These are phyloP conservation scores for Venturia pyrina DNA, from an alignment of 2,329 filamentous ascomycete species.

Conservation along the genomic window DNA sequence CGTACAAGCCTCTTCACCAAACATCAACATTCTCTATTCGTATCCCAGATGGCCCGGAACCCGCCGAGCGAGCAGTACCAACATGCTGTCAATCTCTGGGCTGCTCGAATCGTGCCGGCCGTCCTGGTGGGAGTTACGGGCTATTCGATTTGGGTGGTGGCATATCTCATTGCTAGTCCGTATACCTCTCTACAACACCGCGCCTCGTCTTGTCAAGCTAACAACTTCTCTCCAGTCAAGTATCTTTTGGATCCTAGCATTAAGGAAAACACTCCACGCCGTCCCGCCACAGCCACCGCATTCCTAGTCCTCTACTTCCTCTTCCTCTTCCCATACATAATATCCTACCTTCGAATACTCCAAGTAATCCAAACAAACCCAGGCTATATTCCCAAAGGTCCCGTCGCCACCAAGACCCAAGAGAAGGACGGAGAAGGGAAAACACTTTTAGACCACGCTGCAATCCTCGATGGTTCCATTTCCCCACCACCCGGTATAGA, in stretches of 20 bases:
- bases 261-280: constrained; percentile 22
- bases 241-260: constrained; percentile 52
- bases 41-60: not conserved
- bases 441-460: constrained; percentile 10
- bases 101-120: constrained; percentile 48
- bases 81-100: constrained; percentile 8
- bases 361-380: constrained; percentile 59
- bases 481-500: constrained; percentile 61
- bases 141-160: constrained; percentile 62
- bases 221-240: constrained; percentile 43
- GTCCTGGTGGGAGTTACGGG: constrained; percentile 56
- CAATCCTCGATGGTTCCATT: constrained; percentile 18
- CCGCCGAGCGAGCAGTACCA: constrained; percentile 6
- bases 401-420: not conserved
- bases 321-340: constrained; percentile 55
- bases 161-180: constrained; percentile 59
- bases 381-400: constrained; percentile 42
- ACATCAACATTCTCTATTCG: not conserved
- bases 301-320: constrained; percentile 66
- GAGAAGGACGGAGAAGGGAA: not conserved
- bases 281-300: constrained; percentile 51
- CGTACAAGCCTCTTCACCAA: not conserved
- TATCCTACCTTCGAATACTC: constrained; percentile 62
- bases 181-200: constrained; percentile 14
- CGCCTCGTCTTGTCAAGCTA: not conserved